Percentiles rank a stretch among this genome's conserved stretches.
Conservation (phyloP, 164 flowering plant species). For the Dillenia suffruticosa region DNA sequence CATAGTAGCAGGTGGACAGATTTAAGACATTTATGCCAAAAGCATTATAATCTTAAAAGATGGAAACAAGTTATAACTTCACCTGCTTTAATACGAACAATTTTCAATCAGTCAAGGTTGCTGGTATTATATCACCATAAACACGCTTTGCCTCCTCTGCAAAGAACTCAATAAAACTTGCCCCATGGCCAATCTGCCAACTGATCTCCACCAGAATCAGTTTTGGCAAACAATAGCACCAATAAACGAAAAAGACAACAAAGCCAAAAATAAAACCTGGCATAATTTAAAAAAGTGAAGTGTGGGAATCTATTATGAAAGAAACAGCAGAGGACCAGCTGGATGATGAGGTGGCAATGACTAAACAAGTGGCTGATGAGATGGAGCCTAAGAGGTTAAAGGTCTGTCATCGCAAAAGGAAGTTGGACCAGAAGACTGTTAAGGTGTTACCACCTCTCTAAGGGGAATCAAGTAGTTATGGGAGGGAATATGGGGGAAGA, state of each 20-base stretch:
- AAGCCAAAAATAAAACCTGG: neutral
- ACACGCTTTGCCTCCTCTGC: constrained; percentile 96
- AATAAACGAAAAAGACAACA: neutral
- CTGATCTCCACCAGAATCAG: constrained; percentile 4
- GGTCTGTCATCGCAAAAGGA: too few species aligned
- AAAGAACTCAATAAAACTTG: constrained; percentile 83
- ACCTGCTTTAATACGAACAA: constrained; percentile 93
- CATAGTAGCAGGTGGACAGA: too few species aligned
- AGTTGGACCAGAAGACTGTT: too few species aligned
- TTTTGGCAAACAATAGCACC: neutral
- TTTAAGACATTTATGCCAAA: too few species aligned
- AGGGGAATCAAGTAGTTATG: too few species aligned
- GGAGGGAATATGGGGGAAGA: too few species aligned
- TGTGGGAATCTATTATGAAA: constrained; percentile 1
- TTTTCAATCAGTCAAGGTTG: constrained; percentile 77
- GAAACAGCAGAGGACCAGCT: too few species aligned
- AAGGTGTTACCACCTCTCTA: too few species aligned
- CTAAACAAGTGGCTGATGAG: too few species aligned
- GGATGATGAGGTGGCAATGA: too few species aligned
- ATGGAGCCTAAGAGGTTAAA: too few species aligned
- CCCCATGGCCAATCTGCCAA: constrained; percentile 75
- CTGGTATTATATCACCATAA: constrained; percentile 95
- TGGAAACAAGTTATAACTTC: constrained; percentile 1
- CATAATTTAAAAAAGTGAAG: constrained; percentile 1
- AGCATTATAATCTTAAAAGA: neutral